Base-by-base conservation (phyloP, 768 basidiomycete genomes). In the Terana coerulea region DNA sequence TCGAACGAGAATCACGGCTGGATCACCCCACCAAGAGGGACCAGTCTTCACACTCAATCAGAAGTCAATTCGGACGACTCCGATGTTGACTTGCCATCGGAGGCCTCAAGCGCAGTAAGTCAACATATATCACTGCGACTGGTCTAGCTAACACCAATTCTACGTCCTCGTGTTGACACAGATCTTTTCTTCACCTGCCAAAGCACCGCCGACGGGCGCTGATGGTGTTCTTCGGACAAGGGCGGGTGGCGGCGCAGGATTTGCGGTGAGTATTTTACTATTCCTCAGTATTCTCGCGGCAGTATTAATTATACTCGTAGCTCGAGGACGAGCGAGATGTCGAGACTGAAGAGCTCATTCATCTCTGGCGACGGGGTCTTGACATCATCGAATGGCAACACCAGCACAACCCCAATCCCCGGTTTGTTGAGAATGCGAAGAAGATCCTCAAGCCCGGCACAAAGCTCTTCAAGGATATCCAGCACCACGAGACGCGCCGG, bases 101-200 rank as follows among this genome's bases (percentile, higher is more conserved):
- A n/a, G n/a, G n/a, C n/a, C n/a, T n/a, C n/a, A n/a, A n/a, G n/a
- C 24, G 6, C n/a, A 48, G 35, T 12, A 37, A 5, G n/a, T 5
- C 9, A 5, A 31, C 14, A 21, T 19, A 29, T n/a, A n/a, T n/a
- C n/a, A n/a, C n/a, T n/a, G n/a, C n/a, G n/a, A n/a, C n/a, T n/a
- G n/a, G n/a, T 17, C 3, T 5, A 11, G 29, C 22, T 31, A 29
- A 31, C 11, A 29, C 12, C 24, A 14, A 3, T 12, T 12, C 3
- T 10, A 12, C 6, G 6, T 21, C n/a, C 4, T 3, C 15, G 11
- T 24, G 4, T 5, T 28, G 6, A 37, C 15, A 15, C 35, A 52
- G 55, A 56, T 52, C 24, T 34, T 29, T 5, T 52, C 55, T 2
- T 56, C 55, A 9, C 55, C 51, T 2, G 41, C 25, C 39, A 52